Evolutionary conservation across 2,329 filamentous ascomycete species (phyloP).

Genomic region (Aureobasidium sp.): DNA sequence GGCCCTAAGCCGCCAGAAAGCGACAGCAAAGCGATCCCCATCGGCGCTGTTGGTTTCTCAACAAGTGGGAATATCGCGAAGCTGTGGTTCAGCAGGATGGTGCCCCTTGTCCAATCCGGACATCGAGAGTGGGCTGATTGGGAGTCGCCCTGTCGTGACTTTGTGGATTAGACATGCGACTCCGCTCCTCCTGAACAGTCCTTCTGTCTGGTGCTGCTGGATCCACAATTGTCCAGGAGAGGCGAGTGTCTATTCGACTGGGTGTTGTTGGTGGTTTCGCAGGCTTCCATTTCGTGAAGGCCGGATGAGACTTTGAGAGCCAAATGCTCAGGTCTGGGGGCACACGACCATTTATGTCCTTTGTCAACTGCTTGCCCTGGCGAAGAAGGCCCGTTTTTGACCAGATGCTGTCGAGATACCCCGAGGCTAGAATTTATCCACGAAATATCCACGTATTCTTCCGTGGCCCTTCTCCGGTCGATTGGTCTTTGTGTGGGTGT

Average conservation of each 20-base stretch:
- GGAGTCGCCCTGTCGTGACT: conserved; percentile 1
- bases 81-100: not conserved
- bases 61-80: not conserved
- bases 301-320: not conserved
- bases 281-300: not conserved
- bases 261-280: not conserved
- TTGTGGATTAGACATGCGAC: not conserved
- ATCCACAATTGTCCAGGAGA: not conserved
- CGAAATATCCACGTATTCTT: conserved; percentile 1
- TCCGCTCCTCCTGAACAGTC: not conserved
- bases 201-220: not conserved
- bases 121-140: not conserved
- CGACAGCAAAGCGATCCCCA: not conserved
- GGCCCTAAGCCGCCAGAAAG: not conserved
- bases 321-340: conserved; percentile 2
- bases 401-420: conserved; percentile 9
- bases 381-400: conserved; percentile 14
- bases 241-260: not conserved
- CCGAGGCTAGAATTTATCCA: conserved; percentile 14
- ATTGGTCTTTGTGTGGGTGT: conserved; percentile 6
- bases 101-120: not conserved
- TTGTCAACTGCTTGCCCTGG: not conserved
- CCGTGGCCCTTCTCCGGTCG: conserved; percentile 14
- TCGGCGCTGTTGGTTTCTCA: not conserved
- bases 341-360: conserved; percentile 13